These are phyloP conservation scores for Saksenaea vasiformis DNA, from an alignment of 371 early-diverging fungal genomes.

Conservation along the genomic window DNA sequence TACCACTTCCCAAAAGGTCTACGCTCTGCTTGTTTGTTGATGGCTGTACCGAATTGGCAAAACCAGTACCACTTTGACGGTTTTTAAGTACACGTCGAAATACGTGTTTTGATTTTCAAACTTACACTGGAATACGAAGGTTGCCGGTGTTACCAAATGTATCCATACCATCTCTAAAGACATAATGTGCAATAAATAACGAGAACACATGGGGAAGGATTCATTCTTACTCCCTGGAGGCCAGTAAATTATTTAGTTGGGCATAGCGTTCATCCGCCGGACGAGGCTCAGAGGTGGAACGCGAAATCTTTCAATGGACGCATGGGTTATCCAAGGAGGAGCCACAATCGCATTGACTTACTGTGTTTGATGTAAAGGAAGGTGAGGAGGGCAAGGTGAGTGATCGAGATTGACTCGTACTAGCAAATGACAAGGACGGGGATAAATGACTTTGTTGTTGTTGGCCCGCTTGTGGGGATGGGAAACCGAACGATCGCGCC, in stretches of 20 bases:
- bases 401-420: slow-evolving; percentile 15
- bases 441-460: slow-evolving; percentile 13
- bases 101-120: background rate
- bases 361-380: slow-evolving; percentile 12
- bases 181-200: background rate
- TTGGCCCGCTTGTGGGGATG: background rate
- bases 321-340: background rate
- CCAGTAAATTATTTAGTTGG: slow-evolving; percentile 21
- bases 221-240: slow-evolving; percentile 23
- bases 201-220: background rate
- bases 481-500: background rate
- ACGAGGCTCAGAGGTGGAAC: background rate
- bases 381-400: slow-evolving; percentile 20
- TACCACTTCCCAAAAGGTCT: slow-evolving; percentile 6
- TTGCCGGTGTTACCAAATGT: slow-evolving; percentile 57
- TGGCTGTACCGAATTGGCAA: slow-evolving; percentile 30
- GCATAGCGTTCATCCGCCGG: slow-evolving; percentile 17
- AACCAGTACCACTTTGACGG: slow-evolving; percentile 34
- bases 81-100: background rate
- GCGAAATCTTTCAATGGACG: background rate
- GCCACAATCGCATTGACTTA: background rate
- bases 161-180: slow-evolving; percentile 47
- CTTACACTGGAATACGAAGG: slow-evolving; percentile 50
- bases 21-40: background rate
- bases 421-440: slow-evolving; percentile 10